A percentile compares a stretch with the other conserved stretches of the same genome.
These are phyloP conservation scores for Acmispon strigosus DNA, from an alignment of 306 rosid genomes.

Conservation along the genomic window DNA sequence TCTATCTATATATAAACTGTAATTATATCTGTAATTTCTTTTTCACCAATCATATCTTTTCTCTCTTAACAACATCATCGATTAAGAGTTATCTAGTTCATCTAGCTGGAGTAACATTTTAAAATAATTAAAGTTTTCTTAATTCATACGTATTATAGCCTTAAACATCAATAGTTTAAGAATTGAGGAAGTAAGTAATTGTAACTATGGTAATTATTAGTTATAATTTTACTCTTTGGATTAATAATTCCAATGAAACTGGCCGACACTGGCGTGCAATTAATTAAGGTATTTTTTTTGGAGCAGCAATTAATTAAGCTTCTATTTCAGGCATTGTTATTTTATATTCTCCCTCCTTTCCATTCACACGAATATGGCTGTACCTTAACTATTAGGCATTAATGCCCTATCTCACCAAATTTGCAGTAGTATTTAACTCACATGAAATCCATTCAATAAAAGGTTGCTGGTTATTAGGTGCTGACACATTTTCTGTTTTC, in stretches of 20 bases:
- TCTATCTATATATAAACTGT: too few relatives aligned
- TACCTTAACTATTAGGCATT: neutral
- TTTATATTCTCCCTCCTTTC: neutral
- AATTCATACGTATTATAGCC: too few relatives aligned
- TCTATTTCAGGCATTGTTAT: neutral
- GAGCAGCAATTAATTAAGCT: neutral
- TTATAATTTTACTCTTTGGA: neutral
- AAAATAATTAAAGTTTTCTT: too few relatives aligned
- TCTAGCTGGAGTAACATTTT: too few relatives aligned
- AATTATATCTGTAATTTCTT: too few relatives aligned
- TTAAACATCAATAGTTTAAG: too few relatives aligned
- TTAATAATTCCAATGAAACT: too few relatives aligned
- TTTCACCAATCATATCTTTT: too few relatives aligned
- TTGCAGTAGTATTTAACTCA: neutral
- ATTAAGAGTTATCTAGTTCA: too few relatives aligned
- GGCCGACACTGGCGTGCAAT: neutral
- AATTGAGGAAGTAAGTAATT: neutral
- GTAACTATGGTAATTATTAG: neutral
- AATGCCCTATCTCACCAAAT: neutral
- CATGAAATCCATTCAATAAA: neutral
- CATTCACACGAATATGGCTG: too few relatives aligned
- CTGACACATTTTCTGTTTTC: neutral
- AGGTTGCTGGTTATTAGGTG: neutral
- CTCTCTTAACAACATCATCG: too few relatives aligned
- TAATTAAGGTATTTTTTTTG: too few relatives aligned